Evolutionary conservation across 352 stramenopile genomes (phyloP).

Genomic region (Globisporangium canariense): DNA sequence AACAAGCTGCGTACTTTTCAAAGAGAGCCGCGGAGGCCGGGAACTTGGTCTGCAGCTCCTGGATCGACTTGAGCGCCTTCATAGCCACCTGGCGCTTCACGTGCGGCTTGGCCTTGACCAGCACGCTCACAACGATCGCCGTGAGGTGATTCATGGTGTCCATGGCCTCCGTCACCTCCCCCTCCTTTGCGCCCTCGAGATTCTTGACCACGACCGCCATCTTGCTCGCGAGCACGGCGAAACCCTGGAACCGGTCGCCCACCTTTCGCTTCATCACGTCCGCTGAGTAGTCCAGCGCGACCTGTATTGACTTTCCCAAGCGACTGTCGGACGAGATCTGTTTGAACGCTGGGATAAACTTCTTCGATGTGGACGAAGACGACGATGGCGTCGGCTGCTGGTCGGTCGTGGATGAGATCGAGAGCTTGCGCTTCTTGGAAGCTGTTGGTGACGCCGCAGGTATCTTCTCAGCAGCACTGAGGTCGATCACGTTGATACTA

Average conservation of each 20-base stretch:
- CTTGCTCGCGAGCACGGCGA: slow-evolving; percentile 8
- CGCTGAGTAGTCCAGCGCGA: slow-evolving; percentile 8
- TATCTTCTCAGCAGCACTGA: slow-evolving; percentile 1
- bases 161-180: slow-evolving; percentile 9
- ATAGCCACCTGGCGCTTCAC: slow-evolving; percentile 11
- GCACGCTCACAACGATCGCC: slow-evolving; percentile 5
- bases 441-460: not conserved
- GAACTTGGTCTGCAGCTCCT: slow-evolving; percentile 18
- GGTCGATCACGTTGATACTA: slow-evolving; percentile 10
- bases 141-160: slow-evolving; percentile 11
- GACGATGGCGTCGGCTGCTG: not conserved
- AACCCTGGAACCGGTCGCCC: slow-evolving; percentile 15
- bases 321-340: slow-evolving; percentile 6
- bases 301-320: slow-evolving; percentile 9
- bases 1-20: slow-evolving; percentile 11
- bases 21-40: slow-evolving; percentile 8
- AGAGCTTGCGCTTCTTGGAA: slow-evolving; percentile 15
- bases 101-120: slow-evolving; percentile 17
- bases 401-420: slow-evolving; percentile 10
- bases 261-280: slow-evolving; percentile 16
- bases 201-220: slow-evolving; percentile 12
- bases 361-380: slow-evolving; percentile 14
- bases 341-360: slow-evolving; percentile 5
- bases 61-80: slow-evolving; percentile 15
- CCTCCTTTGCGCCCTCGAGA: slow-evolving; percentile 7